Evolutionary conservation across 352 stramenopile genomes (phyloP), one percentile per base, ranked within the genome.

Genomic region (Phytophthora fragariae): DNA sequence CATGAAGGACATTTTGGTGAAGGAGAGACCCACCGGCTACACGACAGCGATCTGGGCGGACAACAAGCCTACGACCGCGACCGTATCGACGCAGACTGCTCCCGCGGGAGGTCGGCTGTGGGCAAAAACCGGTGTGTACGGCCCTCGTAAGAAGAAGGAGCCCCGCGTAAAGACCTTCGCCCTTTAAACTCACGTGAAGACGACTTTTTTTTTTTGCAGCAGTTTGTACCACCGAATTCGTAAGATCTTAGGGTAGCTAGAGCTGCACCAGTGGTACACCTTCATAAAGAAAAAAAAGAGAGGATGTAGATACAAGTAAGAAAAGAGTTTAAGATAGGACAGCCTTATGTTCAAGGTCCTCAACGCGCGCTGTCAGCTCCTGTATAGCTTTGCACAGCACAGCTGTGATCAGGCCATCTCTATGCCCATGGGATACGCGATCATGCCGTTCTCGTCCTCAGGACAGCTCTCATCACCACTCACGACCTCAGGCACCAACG

Each of bases 1-100:
- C n/a, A 65, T 65, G 55, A 65, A 65, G n/a, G 29, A 60, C 11
- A 27, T 65, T n/a, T 61, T 71, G 46, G 50, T 71, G n/a, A 70
- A 70, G 31, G 59, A 65, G 24, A 11, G 35, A 12, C 35, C 35
- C 35, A 41, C 37, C 37, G 37, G 10, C 9, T 44, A 44, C 37
- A 10, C 37, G 1, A 44, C 10, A 12, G 37, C 10, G 37, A 44
- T 44, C 37, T 44, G 37, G 37, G 10, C 37, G 0, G 37, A 17
- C 37, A 17, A 10, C 11, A 17, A 3, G 11, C 9, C 9, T 12
- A 12, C 35, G 35, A 41, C 35, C 35, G 35, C 35, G 35, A 5
- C 35, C 10, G 35, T 41, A 41, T 15, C 35, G 35, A 41, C 35
- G 10, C 35, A 41, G 14, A 44, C 37, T 3, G 2, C 37, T 3